Percentiles rank a stretch among this genome's conserved stretches.
Conservation (phyloP, 257 asterid genomes). For the Solanum sejunctum region DNA sequence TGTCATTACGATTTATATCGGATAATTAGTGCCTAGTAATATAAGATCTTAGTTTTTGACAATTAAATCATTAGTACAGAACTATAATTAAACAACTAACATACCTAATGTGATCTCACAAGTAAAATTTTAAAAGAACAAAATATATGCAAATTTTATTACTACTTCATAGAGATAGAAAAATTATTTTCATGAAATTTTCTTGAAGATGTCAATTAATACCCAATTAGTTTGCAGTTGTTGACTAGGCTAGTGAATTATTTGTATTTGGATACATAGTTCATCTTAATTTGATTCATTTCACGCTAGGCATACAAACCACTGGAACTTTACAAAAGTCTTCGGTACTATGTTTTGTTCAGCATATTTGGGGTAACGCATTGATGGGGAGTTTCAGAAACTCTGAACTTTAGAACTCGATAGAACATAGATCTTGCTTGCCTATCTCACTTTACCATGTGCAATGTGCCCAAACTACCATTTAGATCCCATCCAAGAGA, state of each 20-base stretch:
- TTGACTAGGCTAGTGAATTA: neutral
- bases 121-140: too few species aligned
- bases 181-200: too few species aligned
- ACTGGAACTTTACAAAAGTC: neutral
- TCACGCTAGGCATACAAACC: neutral
- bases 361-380: neutral
- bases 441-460: neutral
- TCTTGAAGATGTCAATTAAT: too few species aligned
- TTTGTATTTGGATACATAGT: neutral
- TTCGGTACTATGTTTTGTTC: neutral
- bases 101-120: too few species aligned
- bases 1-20: neutral
- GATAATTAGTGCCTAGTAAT: neutral
- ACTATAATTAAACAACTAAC: too few species aligned
- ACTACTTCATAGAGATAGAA: too few species aligned
- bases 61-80: neutral
- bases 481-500: neutral
- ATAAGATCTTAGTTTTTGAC: neutral
- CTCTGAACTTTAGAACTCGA: neutral
- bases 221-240: too few species aligned
- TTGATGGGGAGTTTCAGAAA: neutral
- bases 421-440: neutral
- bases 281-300: neutral
- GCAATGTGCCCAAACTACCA: neutral
- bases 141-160: too few species aligned